Conservation (phyloP, 2,329 filamentous ascomycete genomes). For the Penicillium sp. region DNA sequence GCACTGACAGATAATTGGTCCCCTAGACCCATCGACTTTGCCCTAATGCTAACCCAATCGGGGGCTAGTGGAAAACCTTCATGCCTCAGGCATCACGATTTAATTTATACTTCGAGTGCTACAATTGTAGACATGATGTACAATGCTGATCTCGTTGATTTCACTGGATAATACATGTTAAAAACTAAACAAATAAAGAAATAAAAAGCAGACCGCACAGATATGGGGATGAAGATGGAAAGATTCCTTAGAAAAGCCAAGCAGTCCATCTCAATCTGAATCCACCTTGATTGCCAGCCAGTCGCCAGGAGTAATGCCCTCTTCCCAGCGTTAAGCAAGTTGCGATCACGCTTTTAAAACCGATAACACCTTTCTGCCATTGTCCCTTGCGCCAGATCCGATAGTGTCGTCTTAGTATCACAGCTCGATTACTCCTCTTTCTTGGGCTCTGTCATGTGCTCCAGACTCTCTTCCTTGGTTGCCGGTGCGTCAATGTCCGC, state of each 20-base stretch:
- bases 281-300: conserved; percentile 5
- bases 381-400: conserved; percentile 38
- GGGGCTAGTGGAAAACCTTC: conserved; percentile 1
- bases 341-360: conserved; percentile 23
- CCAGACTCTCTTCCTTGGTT: conserved; percentile 14
- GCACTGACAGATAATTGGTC: conserved; percentile 31
- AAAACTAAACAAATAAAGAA: conserved; percentile 2
- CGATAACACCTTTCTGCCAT: conserved; percentile 40
- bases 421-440: conserved; percentile 30
- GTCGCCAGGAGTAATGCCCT: conserved; percentile 6
- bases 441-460: conserved; percentile 29
- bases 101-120: background rate
- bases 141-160: background rate
- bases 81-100: conserved; percentile 7
- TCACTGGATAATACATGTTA: conserved; percentile 9
- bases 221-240: conserved; percentile 6
- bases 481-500: conserved; percentile 15
- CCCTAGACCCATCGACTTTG: conserved; percentile 18
- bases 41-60: conserved; percentile 40
- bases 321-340: conserved; percentile 16
- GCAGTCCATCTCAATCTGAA: conserved; percentile 7
- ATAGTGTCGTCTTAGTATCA: conserved; percentile 25
- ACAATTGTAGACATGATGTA: background rate
- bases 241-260: conserved; percentile 6
- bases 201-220: conserved; percentile 5